Evolutionary conservation across 1,139 yeast species (phyloP).

Genomic region (Zygoascus meyerae): DNA sequence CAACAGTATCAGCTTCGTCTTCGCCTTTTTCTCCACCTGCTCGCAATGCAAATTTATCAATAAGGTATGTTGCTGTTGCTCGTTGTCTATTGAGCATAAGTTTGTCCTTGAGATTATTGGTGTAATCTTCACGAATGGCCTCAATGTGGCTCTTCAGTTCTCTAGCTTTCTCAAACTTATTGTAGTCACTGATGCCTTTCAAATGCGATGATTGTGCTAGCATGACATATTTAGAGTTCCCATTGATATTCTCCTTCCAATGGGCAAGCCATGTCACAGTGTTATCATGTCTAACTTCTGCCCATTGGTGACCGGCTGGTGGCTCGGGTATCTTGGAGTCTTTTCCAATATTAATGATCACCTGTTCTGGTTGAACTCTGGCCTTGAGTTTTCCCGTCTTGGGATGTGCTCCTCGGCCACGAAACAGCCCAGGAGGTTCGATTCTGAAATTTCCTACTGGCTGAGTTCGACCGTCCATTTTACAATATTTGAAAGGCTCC

Average conservation of each 20-base stretch:
- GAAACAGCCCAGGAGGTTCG: conserved; percentile 92
- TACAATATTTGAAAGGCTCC: conserved; percentile 75
- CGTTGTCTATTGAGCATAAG: conserved; percentile 84
- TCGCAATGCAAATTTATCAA: conserved; percentile 92
- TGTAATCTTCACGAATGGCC: conserved; percentile 70
- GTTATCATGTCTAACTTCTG: conserved; percentile 78
- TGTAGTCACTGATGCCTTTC: conserved; percentile 86
- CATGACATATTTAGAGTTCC: conserved; percentile 78
- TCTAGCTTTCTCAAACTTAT: conserved; percentile 90
- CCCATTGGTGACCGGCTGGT: conserved; percentile 89
- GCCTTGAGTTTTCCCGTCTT: conserved; percentile 73
- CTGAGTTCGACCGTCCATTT: conserved; percentile 81
- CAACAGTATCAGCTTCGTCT: conserved; percentile 97
- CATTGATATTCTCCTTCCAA: conserved; percentile 93
- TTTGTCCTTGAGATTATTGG: conserved; percentile 60
- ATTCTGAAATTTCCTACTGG: conserved; percentile 90
- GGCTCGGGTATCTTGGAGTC: conserved; percentile 72
- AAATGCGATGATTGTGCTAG: conserved; percentile 88
- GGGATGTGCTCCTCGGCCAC: conserved; percentile 97
- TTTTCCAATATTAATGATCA: conserved; percentile 73
- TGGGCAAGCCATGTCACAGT: conserved; percentile 94
- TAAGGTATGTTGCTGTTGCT: conserved; percentile 89
- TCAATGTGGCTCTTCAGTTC: conserved; percentile 70
- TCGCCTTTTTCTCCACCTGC: conserved; percentile 98
- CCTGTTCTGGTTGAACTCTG: conserved; percentile 83